These are phyloP conservation scores for Orbilia javanica DNA, from an alignment of 2,329 filamentous ascomycete genomes.

Conservation along the genomic window DNA sequence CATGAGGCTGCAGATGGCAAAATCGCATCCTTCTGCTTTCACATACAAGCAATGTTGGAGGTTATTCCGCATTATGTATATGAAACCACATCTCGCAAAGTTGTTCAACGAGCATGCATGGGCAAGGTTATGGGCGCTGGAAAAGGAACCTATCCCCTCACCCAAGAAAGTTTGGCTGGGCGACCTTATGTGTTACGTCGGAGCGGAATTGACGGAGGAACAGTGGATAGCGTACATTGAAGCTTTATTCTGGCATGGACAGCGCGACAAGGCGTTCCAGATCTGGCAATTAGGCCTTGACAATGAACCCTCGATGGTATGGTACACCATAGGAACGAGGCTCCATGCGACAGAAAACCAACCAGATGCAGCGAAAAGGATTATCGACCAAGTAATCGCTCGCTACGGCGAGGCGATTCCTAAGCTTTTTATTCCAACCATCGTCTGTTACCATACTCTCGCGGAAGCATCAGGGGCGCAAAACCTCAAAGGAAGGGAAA, in stretches of 20 bases:
- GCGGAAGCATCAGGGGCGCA: constrained; percentile 34
- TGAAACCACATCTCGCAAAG: constrained; percentile 24
- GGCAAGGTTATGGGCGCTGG: constrained; percentile 41
- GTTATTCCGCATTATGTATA: constrained; percentile 36
- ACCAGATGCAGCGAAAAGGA: constrained; percentile 31
- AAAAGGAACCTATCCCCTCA: constrained; percentile 39
- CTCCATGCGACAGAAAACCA: constrained; percentile 54
- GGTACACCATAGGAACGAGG: constrained; percentile 43
- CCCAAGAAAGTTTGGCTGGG: constrained; percentile 42
- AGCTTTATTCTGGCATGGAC: constrained; percentile 50
- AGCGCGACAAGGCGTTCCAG: constrained; percentile 44
- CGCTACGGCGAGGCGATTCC: constrained; percentile 24
- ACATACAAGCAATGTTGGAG: constrained; percentile 39
- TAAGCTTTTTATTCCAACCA: constrained; percentile 46
- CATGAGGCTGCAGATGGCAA: constrained; percentile 46
- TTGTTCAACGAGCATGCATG: constrained; percentile 51
- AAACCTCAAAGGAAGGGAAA: constrained; percentile 38
- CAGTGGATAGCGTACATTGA: constrained; percentile 54
- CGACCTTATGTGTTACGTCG: constrained; percentile 50
- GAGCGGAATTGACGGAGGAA: constrained; percentile 31
- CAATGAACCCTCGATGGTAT: constrained; percentile 37
- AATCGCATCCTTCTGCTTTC: constrained; percentile 33
- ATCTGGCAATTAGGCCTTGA: constrained; percentile 40
- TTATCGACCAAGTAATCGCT: constrained; percentile 37
- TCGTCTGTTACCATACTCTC: constrained; percentile 50